Conservation (phyloP, 805 yeast species). For the Blastobotrys terrestris region DNA sequence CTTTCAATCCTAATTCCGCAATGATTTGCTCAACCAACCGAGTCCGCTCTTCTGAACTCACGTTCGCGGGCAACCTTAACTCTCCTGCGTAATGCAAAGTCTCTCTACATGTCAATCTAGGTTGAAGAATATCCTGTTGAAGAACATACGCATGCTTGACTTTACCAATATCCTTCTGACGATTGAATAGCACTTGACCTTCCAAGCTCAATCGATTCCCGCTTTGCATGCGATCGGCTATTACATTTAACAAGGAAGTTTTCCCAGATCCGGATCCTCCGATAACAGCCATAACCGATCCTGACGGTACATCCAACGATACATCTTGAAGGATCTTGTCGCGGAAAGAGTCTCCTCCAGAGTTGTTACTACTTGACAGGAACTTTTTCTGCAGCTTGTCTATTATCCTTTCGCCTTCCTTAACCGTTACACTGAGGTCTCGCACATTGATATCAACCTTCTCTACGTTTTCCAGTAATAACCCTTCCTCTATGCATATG, state of each 20-base stretch:
- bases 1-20: slow-evolving; percentile 58
- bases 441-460: slow-evolving; percentile 18
- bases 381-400: slow-evolving; percentile 1
- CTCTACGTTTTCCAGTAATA: slow-evolving; percentile 12
- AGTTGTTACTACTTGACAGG: neutral
- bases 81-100: slow-evolving; percentile 67
- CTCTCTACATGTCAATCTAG: slow-evolving; percentile 68
- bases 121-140: slow-evolving; percentile 67
- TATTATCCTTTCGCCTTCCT: slow-evolving; percentile 1
- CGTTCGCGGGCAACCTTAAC: slow-evolving; percentile 48
- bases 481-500: neutral
- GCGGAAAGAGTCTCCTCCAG: slow-evolving; percentile 1
- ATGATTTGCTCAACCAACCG: slow-evolving; percentile 55
- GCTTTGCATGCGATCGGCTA: slow-evolving; percentile 27
- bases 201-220: slow-evolving; percentile 18
- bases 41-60: slow-evolving; percentile 39
- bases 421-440: slow-evolving; percentile 12
- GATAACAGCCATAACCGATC: slow-evolving; percentile 68
- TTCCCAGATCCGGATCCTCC: slow-evolving; percentile 90
- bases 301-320: slow-evolving; percentile 53
- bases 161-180: slow-evolving; percentile 22
- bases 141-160: slow-evolving; percentile 56
- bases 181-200: slow-evolving; percentile 27
- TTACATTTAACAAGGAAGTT: slow-evolving; percentile 63
- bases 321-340: slow-evolving; percentile 43